phyloP scores from a whole-genome alignment of 495 filamentous ascomycete genomes.

The Darksidea phi region DNA sequence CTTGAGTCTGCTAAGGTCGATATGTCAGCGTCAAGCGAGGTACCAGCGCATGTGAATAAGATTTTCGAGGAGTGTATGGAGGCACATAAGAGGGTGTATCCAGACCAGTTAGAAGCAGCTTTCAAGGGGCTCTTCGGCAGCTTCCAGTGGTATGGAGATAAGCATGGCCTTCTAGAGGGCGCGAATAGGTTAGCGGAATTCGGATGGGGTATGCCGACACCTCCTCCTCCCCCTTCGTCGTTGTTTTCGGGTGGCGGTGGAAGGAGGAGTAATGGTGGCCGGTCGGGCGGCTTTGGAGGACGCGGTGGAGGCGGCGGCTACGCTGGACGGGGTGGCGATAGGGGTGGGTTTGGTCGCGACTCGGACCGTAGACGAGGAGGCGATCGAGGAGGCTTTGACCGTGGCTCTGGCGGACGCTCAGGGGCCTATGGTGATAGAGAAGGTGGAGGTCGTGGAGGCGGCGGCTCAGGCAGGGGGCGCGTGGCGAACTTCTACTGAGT shows the following conservation, averaged over 20 bases:
- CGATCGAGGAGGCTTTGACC: constrained; percentile 1
- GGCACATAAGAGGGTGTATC: constrained; percentile 41
- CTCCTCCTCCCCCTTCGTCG: constrained; percentile 36
- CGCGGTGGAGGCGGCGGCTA: constrained; percentile 3
- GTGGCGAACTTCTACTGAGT: constrained; percentile 15
- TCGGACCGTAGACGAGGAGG: neutral
- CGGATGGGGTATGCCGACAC: constrained; percentile 31
- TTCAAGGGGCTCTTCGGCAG: constrained; percentile 51
- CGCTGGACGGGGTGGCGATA: constrained; percentile 1
- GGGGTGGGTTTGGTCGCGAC: constrained; percentile 17
- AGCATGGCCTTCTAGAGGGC: constrained; percentile 25
- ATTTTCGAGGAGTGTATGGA: constrained; percentile 45
- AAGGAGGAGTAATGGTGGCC: constrained; percentile 9
- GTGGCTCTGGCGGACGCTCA: neutral
- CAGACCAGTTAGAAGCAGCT: constrained; percentile 47
- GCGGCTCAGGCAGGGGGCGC: neutral
- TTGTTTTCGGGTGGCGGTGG: constrained; percentile 13
- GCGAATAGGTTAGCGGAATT: constrained; percentile 22
- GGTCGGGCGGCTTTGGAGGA: neutral
- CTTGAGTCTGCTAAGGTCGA: constrained; percentile 55
- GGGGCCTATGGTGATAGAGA: neutral
- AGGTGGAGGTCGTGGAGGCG: neutral
- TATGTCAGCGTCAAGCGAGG: constrained; percentile 48
- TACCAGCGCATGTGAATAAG: constrained; percentile 42
- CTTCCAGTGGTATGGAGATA: constrained; percentile 30